Percentiles rank a stretch among this genome's conserved stretches.
phyloP scores from a whole-genome alignment of 2,329 filamentous ascomycete genomes.

The Aspergillus fructus region DNA sequence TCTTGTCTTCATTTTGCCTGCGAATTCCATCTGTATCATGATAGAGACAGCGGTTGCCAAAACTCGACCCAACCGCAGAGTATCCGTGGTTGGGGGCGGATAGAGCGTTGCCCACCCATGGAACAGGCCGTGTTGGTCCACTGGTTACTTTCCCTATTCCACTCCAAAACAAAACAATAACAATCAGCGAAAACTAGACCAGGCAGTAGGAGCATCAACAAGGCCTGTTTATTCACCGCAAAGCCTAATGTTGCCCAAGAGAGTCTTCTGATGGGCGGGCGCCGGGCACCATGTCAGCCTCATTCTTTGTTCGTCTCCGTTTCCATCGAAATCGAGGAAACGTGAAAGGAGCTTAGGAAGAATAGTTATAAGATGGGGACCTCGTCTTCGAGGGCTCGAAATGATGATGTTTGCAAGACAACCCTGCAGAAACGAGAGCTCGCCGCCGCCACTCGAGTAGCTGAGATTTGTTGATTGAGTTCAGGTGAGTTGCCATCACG shows the following conservation, averaged over 20 bases:
- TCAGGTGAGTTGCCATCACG: slow-evolving; percentile 8
- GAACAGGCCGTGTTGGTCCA: neutral
- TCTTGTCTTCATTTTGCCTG: neutral
- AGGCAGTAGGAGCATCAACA: neutral
- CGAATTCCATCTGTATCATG: neutral
- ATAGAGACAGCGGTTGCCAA: neutral
- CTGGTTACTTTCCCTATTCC: neutral
- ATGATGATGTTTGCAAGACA: neutral
- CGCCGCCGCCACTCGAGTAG: neutral
- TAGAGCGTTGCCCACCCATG: neutral
- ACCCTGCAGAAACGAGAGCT: neutral
- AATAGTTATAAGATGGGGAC: neutral
- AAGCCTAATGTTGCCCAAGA: neutral
- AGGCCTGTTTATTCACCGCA: neutral
- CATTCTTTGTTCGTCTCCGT: neutral
- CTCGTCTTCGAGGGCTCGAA: neutral
- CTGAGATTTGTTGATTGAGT: neutral
- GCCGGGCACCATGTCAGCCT: slow-evolving; percentile 6
- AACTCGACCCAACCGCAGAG: neutral
- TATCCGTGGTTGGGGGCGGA: slow-evolving; percentile 1
- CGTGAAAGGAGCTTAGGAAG: neutral
- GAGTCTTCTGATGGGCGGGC: neutral
- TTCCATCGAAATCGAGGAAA: neutral
- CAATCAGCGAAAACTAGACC: neutral
- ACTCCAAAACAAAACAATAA: neutral